These are phyloP conservation scores for Moesziomyces sp. DNA, from an alignment of 1,284 basidiomycete genomes.

Conservation along the genomic window DNA sequence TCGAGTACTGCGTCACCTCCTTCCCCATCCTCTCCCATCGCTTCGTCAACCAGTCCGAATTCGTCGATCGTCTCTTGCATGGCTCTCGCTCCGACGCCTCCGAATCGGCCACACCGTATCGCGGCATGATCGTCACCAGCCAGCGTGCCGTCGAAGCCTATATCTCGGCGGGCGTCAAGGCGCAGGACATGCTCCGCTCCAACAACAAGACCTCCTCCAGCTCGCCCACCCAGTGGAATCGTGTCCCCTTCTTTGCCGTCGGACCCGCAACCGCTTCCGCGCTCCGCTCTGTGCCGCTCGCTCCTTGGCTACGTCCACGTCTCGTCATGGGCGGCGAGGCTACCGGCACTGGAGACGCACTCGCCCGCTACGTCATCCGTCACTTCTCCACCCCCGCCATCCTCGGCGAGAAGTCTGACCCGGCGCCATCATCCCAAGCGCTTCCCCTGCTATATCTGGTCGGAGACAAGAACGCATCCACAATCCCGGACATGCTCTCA, in stretches of 20 bases:
- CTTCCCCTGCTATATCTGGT: conserved; percentile 56
- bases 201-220: conserved; percentile 24
- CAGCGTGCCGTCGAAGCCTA: conserved; percentile 63
- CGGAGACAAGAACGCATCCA: conserved; percentile 60
- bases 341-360: conserved; percentile 56
- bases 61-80: conserved; percentile 43
- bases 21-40: conserved; percentile 56
- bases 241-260: conserved; percentile 64
- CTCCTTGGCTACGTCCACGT: conserved; percentile 48
- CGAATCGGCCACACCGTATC: conserved; percentile 18
- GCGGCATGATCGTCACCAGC: conserved; percentile 62
- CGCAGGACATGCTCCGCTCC: conserved; percentile 22
- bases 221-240: conserved; percentile 49
- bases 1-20: conserved; percentile 60
- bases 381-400: conserved; percentile 37
- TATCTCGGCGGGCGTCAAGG: conserved; percentile 47
- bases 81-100: conserved; percentile 14
- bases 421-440: conserved; percentile 10
- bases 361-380: conserved; percentile 56
- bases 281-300: conserved; percentile 35
- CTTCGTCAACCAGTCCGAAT: conserved; percentile 38
- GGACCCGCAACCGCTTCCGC: conserved; percentile 60
- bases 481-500: conserved; percentile 51
- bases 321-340: conserved; percentile 57
- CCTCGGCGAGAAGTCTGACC: conserved; percentile 18